Base-by-base conservation (phyloP, 768 basidiomycete species). In the Rhodotorula diobovata region DNA sequence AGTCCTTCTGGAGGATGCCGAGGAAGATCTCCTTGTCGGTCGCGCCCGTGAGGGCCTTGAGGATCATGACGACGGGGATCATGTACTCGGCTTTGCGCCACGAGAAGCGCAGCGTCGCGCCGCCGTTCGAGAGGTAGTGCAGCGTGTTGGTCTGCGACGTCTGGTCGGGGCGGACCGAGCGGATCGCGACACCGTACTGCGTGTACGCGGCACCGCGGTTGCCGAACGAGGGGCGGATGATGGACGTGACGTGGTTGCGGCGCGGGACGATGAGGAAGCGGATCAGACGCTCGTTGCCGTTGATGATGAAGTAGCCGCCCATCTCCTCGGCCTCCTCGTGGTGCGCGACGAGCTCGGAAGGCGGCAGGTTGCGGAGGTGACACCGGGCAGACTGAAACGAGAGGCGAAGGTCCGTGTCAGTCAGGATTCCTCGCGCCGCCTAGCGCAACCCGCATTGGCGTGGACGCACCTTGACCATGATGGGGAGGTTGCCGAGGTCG, bases 61-160 rank as follows among this genome's bases (percentile, higher is more conserved):
- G 85, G 77, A 98, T 85, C 55, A 99, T 86, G 88, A 98, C 93
- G 80, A 97, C 90, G 11, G 96, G 96, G 53, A 99, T 91, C 66
- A 95, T 90, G 79, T 94, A 99, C 85, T 99, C 96, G 79, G 95
- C 90, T 81, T 98, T 99, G 63, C 95, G 84, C 91, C 91, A 96
- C 79, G 87, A 90, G 82, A 99, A 98, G 30, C 96, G 88, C 28
- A 98, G 81, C 85, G 93, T 98, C n/a, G 94, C 91, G 76, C 88
- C 93, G 56, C 96, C 96, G 74, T 94, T 95, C 28, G 91, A 88
- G 54, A 98, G 87, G 81, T 98, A 99, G 80, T 99, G 96, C n/a
- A 99, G 86, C 30, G 89, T 91, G 81, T 98, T 98, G 56, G 96
- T 99, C 61, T 88, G 86, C 70, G 90, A 89, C 25, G 92, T 90